Conservation (phyloP, 2,329 filamentous ascomycete species). For the Alternaria ventricosa region DNA sequence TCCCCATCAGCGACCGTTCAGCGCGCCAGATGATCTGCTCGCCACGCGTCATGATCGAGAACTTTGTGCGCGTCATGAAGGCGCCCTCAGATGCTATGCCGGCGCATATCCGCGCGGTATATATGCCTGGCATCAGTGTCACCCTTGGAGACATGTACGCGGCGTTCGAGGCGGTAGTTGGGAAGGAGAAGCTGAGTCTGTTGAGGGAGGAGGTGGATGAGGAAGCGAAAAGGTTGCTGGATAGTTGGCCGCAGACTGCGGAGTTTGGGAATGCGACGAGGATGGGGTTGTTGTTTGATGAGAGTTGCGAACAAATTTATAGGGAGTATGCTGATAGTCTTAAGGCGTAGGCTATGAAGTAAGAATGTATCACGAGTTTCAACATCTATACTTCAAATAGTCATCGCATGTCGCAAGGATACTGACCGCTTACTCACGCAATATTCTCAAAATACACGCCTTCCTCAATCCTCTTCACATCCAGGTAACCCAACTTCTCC, state of each 20-base stretch:
- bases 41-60: constrained; percentile 59
- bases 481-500: not conserved
- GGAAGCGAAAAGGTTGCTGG: constrained; percentile 5
- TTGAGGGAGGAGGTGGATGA: constrained; percentile 50
- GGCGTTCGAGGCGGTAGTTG: constrained; percentile 59
- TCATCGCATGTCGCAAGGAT: not conserved
- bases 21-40: constrained; percentile 62
- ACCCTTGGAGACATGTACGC: constrained; percentile 62
- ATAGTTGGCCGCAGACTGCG: constrained; percentile 11
- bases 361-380: not conserved
- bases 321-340: constrained; percentile 13
- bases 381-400: not conserved
- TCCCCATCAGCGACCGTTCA: constrained; percentile 53
- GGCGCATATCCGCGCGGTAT: constrained; percentile 11
- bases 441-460: not conserved
- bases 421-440: not conserved
- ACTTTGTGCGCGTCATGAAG: constrained; percentile 57
- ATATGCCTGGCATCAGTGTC: constrained; percentile 59
- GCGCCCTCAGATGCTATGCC: constrained; percentile 57
- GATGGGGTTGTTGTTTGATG: constrained; percentile 11
- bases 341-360: not conserved
- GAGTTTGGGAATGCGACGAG: not conserved
- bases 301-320: constrained; percentile 11
- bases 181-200: constrained; percentile 55
- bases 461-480: not conserved